Evolutionary conservation across 2,329 filamentous ascomycete species (phyloP), one percentile per base, ranked within the genome.

Genomic region (Tolypocladium sp.): DNA sequence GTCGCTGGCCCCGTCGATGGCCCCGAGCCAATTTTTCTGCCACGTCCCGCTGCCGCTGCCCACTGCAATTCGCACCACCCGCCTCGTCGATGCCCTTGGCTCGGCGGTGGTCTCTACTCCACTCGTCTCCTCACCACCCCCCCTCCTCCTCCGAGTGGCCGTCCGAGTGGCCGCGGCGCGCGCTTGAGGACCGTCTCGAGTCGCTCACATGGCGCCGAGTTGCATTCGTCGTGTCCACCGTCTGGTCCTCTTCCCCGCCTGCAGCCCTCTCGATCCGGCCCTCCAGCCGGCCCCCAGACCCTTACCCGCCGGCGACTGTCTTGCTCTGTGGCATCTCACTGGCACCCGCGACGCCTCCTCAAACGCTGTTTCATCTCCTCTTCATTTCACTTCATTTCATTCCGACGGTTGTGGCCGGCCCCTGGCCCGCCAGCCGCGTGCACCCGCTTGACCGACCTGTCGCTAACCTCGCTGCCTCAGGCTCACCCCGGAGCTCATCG

Each of bases 401-500:
- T 35, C 35, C 27, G 25, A 10, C 33, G 3, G 17, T 6, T 3
- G 25, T 33, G 15, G 46, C 27, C 46, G 9, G 17, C 27, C 25
- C 46, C 46, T 30, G 27, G 46, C 27, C 46, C 38, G 4, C 25
- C 27, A 12, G 46, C 46, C 46, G 46, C 46, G 27, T 12, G 46
- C 46, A 33, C 22, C 27, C 49, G 30, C 25, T 56, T 22, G 25
- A 52, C 25, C 25, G 30, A 8, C 54, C 30, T 20, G 52, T 58
- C 35, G 58, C 69, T 70, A 66, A 71, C 65, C 61, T 59, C 56
- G 40, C 49, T 55, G 51, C 58, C 62, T 56, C 65, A 78, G 76
- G 64, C 70, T 85, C 57, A 83, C 81, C 10, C 82, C 82, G 57
- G 82, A 85, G 68, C 74, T 84, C 62, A 74, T 84, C 62, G 73